These are phyloP conservation scores for Sutorius australiensis DNA, from an alignment of 768 basidiomycete genomes.

Conservation along the genomic window DNA sequence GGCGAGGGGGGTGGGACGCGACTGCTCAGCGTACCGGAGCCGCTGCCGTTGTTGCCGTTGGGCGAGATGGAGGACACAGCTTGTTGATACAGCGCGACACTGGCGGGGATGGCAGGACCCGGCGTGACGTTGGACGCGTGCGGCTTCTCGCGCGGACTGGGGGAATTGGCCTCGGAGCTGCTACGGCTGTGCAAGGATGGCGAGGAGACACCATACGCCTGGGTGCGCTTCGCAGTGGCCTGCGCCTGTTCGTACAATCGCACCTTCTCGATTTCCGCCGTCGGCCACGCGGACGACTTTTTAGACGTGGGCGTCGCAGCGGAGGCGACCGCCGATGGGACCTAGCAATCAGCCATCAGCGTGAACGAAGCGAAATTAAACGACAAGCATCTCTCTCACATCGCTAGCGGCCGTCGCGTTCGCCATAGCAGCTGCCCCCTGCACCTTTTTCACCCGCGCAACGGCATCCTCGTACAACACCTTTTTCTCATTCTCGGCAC, in stretches of 20 bases:
- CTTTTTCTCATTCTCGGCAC: slow-evolving; percentile 47
- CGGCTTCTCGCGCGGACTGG: slow-evolving; percentile 12
- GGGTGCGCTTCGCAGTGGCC: slow-evolving; percentile 57
- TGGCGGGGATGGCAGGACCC: slow-evolving; percentile 35
- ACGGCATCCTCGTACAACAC: slow-evolving; percentile 37
- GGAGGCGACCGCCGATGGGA: not conserved
- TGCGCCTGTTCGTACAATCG: slow-evolving; percentile 68
- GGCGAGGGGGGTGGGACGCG: slow-evolving; percentile 30
- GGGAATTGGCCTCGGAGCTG: slow-evolving; percentile 28
- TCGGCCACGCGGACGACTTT: slow-evolving; percentile 43
- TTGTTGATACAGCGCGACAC: slow-evolving; percentile 42
- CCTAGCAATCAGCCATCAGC: slow-evolving; percentile 10
- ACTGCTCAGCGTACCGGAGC: slow-evolving; percentile 15
- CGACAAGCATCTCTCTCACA: slow-evolving; percentile 12
- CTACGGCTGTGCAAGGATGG: slow-evolving; percentile 24
- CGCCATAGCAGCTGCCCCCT: slow-evolving; percentile 31
- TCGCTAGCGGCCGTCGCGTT: slow-evolving; percentile 26
- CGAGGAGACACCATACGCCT: slow-evolving; percentile 37
- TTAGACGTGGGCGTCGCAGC: slow-evolving; percentile 10
- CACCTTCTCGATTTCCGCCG: slow-evolving; percentile 75
- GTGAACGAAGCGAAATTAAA: not conserved
- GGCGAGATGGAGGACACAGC: slow-evolving; percentile 41
- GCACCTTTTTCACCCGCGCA: slow-evolving; percentile 37
- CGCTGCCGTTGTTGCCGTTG: slow-evolving; percentile 17
- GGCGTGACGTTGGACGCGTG: slow-evolving; percentile 8